These are phyloP conservation scores for Sugiyamaella paludigena DNA, from an alignment of 1,139 yeast species.

Conservation along the genomic window DNA sequence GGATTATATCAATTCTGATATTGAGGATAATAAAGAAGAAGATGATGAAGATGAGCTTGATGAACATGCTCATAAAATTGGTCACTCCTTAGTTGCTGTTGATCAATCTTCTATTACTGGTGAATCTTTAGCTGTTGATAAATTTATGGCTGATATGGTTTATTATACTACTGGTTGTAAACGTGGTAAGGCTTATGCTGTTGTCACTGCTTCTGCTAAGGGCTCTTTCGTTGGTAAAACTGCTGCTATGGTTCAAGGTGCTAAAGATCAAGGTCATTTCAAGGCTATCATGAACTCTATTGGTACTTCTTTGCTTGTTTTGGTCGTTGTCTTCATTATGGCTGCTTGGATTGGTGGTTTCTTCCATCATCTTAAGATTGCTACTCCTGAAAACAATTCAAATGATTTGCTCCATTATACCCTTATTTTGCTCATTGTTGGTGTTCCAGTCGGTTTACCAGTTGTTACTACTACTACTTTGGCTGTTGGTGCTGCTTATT, in stretches of 20 bases:
- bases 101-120: constrained; percentile 82
- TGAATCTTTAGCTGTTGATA: constrained; percentile 77
- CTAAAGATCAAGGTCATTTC: constrained; percentile 72
- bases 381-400: constrained; percentile 44
- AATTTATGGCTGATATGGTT: constrained; percentile 64
- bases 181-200: constrained; percentile 75
- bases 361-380: constrained; percentile 71
- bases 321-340: constrained; percentile 66
- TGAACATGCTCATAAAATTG: constrained; percentile 37
- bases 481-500: constrained; percentile 97
- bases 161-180: constrained; percentile 77
- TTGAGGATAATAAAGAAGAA: constrained; percentile 81
- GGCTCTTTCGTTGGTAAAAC: constrained; percentile 71
- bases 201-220: constrained; percentile 75
- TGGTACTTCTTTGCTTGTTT: constrained; percentile 70
- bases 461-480: constrained; percentile 92
- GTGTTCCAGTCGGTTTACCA: constrained; percentile 96
- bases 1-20: constrained; percentile 42
- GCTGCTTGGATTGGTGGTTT: constrained; percentile 77
- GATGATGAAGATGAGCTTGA: constrained; percentile 69
- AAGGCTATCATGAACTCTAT: constrained; percentile 80
- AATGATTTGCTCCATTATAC: constrained; percentile 63
- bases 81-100: constrained; percentile 56
- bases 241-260: constrained; percentile 76
- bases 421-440: constrained; percentile 84